Evolutionary conservation across 2,329 filamentous ascomycete genomes (phyloP), one percentile per base, ranked within the genome.

Genomic region (Arthrobotrys entomopaga): DNA sequence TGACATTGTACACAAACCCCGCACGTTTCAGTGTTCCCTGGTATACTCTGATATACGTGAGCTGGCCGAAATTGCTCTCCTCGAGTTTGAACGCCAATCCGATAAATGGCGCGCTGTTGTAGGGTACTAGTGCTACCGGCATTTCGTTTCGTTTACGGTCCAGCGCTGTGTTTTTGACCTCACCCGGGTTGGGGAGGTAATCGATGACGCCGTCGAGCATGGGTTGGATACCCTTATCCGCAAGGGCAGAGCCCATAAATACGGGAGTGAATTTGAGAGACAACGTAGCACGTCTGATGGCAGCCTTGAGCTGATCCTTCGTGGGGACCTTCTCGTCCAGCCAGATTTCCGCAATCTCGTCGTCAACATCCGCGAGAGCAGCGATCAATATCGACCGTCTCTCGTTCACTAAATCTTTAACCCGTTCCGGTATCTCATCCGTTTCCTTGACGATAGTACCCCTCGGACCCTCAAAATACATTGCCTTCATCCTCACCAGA

Each of bases 1-100:
- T 89, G 7, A 93, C 93, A 83, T 98, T 99, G 87, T 90, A 97
- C 65, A 99, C 89, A 81, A 93, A 92, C 80, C 90, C 87, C 57
- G 93, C 92, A 86, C 97, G 98, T 81, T 86, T 90, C 73, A 99
- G 85, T 20, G 89, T 89, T 78, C 95, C 95, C 83, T 99, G 95
- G 84, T 99, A 99, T 69, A 99, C 95, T 78, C 95, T 92, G 77
- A 99, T 96, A 82, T 99, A 99, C 64, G 95, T 99, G 80, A 99
- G 87, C 83, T 99, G 95, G 49, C 95, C 95, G 80, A 96, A 99
- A 82, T 96, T 97, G 83, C 94, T 96, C 83, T 99, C 95, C 85
- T 99, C 95, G 20, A 99, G 88, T 86, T 99, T 99, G 86, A 99
- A 99, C 8, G 95, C 95, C 76, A 99, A 86, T 57, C 95, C 95